Percentiles rank a stretch among this genome's conserved stretches.
Evolutionary conservation across 176 grass and related monocot genomes (phyloP).

Genomic region (Lolium rigidum): DNA sequence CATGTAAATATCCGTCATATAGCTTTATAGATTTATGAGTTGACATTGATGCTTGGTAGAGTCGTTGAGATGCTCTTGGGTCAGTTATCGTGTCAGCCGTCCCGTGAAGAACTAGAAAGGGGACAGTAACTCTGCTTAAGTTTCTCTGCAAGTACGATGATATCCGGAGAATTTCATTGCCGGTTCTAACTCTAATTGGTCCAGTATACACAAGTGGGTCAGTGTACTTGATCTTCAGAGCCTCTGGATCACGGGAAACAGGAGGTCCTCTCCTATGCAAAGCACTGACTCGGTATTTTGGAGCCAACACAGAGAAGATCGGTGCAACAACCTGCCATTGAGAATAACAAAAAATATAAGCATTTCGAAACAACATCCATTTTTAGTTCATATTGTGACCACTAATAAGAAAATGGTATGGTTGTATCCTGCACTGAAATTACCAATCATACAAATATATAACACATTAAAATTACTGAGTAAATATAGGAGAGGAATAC

Average conservation of each 20-base stretch:
- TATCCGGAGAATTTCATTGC: conserved; percentile 74
- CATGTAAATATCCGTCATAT: conserved; percentile 67
- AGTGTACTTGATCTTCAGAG: conserved; percentile 69
- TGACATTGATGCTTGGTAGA: conserved; percentile 63
- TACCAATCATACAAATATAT: conserved; percentile 29
- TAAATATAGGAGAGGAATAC: conserved; percentile 6
- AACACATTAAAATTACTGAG: neutral
- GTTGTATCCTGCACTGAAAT: neutral
- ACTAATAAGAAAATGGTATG: conserved; percentile 17
- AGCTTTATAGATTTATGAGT: conserved; percentile 68
- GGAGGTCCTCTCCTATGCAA: conserved; percentile 63
- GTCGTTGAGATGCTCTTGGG: conserved; percentile 52
- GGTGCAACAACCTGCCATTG: conserved; percentile 71
- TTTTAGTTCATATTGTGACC: neutral
- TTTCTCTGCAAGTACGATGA: conserved; percentile 70
- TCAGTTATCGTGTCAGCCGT: conserved; percentile 72
- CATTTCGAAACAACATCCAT: conserved; percentile 1
- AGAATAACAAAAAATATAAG: conserved; percentile 26
- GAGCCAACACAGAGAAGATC: conserved; percentile 67
- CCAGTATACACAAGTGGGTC: conserved; percentile 88
- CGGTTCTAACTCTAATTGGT: conserved; percentile 83
- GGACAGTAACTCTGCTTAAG: conserved; percentile 64
- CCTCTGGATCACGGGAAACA: conserved; percentile 81
- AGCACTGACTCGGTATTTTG: conserved; percentile 70
- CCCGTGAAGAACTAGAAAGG: conserved; percentile 79